Conservation (phyloP, 345 rosid species). For the Hypericum androsaemum region DNA sequence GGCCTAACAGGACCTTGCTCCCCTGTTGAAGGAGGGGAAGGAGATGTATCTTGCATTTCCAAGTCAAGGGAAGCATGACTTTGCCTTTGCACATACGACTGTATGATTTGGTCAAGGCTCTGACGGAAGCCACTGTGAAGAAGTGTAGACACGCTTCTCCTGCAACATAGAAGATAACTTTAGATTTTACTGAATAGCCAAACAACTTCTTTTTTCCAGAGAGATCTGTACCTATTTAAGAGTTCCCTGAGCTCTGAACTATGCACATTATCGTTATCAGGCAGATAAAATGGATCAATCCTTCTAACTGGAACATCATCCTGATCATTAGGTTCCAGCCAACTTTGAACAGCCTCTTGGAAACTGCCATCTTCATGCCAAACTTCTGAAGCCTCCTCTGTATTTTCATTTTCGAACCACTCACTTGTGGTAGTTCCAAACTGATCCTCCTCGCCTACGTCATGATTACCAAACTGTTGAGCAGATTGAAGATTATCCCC, state of each 20-base stretch:
- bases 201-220: slow-evolving; percentile 1
- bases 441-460: slow-evolving; percentile 24
- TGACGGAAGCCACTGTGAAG: slow-evolving; percentile 83
- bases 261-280: slow-evolving; percentile 54
- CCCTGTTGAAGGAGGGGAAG: slow-evolving; percentile 29
- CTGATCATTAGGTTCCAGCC: slow-evolving; percentile 47
- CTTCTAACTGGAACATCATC: slow-evolving; percentile 37
- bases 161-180: slow-evolving; percentile 9
- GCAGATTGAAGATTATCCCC: slow-evolving; percentile 29
- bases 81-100: slow-evolving; percentile 82
- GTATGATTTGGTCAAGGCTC: slow-evolving; percentile 76
- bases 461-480: slow-evolving; percentile 31
- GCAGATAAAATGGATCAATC: slow-evolving; percentile 38
- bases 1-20: slow-evolving; percentile 54
- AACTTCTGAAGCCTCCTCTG: slow-evolving; percentile 38
- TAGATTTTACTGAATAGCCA: background rate
- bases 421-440: slow-evolving; percentile 31
- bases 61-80: slow-evolving; percentile 48
- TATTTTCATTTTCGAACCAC: slow-evolving; percentile 34
- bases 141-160: slow-evolving; percentile 95
- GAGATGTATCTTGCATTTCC: slow-evolving; percentile 55
- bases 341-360: slow-evolving; percentile 47
- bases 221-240: slow-evolving; percentile 51
- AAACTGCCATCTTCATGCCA: slow-evolving; percentile 30
- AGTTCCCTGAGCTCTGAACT: slow-evolving; percentile 75